Conservation (phyloP, 2,329 filamentous ascomycete species). For the Xylaria sp. region DNA sequence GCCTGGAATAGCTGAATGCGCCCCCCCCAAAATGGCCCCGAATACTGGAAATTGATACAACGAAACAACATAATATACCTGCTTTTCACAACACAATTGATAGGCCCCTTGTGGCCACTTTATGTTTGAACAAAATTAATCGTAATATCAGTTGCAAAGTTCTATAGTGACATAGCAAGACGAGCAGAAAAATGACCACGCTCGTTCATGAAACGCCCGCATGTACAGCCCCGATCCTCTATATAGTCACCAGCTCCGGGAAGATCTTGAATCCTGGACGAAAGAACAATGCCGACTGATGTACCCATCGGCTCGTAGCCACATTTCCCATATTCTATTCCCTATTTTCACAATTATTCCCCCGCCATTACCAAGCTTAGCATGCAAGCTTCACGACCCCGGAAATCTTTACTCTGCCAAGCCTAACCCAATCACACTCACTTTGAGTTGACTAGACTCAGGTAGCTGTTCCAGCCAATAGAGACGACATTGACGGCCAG, state of each 20-base stretch:
- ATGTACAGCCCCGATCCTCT: constrained; percentile 28
- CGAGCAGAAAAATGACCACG: constrained; percentile 21
- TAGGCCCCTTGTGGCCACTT: not conserved
- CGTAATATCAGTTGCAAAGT: constrained; percentile 9
- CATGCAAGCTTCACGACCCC: not conserved
- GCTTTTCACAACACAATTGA: not conserved
- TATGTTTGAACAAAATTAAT: constrained; percentile 2
- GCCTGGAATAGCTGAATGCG: not conserved
- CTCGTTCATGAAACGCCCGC: constrained; percentile 33
- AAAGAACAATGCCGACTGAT: constrained; percentile 11
- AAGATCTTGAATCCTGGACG: constrained; percentile 13
- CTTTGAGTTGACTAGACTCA: constrained; percentile 66
- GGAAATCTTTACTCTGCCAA: not conserved
- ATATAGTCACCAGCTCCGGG: constrained; percentile 13
- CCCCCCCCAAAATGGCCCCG: not conserved
- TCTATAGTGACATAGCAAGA: constrained; percentile 20
- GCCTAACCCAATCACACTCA: not conserved
- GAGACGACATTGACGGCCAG: constrained; percentile 87
- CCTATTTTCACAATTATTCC: not conserved
- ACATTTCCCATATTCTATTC: constrained; percentile 13
- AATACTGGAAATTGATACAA: not conserved
- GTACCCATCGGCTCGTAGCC: not conserved
- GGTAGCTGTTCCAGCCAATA: constrained; percentile 72
- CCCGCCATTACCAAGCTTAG: constrained; percentile 8
- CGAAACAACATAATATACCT: constrained; percentile 5